Percentiles rank a stretch among this genome's conserved stretches.
These are phyloP conservation scores for Fusarium dimerum DNA, from an alignment of 2,329 filamentous ascomycete species.

Conservation along the genomic window DNA sequence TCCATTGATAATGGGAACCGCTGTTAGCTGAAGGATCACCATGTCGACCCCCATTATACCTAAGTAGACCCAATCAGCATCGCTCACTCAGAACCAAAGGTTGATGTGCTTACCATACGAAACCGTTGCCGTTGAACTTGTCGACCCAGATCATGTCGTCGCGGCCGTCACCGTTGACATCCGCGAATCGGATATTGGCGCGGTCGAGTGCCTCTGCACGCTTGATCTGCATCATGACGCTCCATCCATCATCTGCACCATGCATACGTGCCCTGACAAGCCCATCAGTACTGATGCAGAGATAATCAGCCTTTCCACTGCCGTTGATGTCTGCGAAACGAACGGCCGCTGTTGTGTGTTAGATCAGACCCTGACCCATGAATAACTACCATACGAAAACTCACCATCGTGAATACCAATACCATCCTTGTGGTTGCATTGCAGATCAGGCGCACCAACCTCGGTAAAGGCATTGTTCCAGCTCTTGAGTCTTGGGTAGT, in stretches of 20 bases:
- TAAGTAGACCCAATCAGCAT: background rate
- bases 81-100: too few species aligned
- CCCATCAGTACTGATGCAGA: conserved; percentile 8
- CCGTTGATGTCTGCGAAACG: conserved; percentile 32
- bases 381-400: too few species aligned
- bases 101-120: background rate
- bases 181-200: conserved; percentile 10
- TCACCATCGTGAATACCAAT: background rate
- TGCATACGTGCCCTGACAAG: conserved; percentile 5
- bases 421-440: conserved; percentile 2
- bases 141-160: conserved; percentile 14
- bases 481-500: background rate
- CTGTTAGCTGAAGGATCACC: background rate
- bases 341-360: background rate
- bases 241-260: conserved; percentile 2
- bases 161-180: conserved; percentile 7
- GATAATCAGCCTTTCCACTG: conserved; percentile 6
- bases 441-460: background rate
- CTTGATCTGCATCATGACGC: conserved; percentile 6
- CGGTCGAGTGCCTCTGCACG: conserved; percentile 3
- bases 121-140: conserved; percentile 11
- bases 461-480: conserved; percentile 1
- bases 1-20: background rate
- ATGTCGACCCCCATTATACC: background rate
- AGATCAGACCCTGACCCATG: too few species aligned